These are phyloP conservation scores for Ascochyta koolunga DNA, from an alignment of 2,329 filamentous ascomycete genomes.

Conservation along the genomic window DNA sequence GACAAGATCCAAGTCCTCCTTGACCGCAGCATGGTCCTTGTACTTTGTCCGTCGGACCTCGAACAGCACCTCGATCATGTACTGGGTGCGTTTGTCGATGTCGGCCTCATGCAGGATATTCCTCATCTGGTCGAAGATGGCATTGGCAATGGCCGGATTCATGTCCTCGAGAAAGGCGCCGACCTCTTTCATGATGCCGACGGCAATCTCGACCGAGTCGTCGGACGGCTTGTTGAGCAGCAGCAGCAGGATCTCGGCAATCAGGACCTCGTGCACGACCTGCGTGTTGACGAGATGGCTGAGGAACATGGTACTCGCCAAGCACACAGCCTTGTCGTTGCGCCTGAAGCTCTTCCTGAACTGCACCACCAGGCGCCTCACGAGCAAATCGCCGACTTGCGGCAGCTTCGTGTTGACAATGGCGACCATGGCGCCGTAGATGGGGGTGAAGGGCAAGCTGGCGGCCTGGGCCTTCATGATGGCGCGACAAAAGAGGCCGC, in stretches of 20 bases:
- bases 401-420: slow-evolving; percentile 98
- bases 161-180: slow-evolving; percentile 95
- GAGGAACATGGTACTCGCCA: slow-evolving; percentile 91
- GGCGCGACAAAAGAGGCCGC: slow-evolving; percentile 90
- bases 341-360: slow-evolving; percentile 95
- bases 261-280: slow-evolving; percentile 91
- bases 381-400: slow-evolving; percentile 87
- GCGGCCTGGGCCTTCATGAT: slow-evolving; percentile 99
- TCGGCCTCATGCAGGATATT: slow-evolving; percentile 95
- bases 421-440: slow-evolving; percentile 93
- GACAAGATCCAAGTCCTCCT: slow-evolving; percentile 91
- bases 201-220: slow-evolving; percentile 96
- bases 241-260: slow-evolving; percentile 89
- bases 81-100: slow-evolving; percentile 98
- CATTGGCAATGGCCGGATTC: slow-evolving; percentile 84
- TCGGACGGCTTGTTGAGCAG: slow-evolving; percentile 94
- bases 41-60: slow-evolving; percentile 96
- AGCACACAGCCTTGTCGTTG: slow-evolving; percentile 95
- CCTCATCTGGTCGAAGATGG: slow-evolving; percentile 94
- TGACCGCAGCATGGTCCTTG: slow-evolving; percentile 90
- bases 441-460: slow-evolving; percentile 92
- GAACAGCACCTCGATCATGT: slow-evolving; percentile 98
- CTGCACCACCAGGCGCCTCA: slow-evolving; percentile 84
- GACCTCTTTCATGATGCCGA: slow-evolving; percentile 89
- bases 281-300: slow-evolving; percentile 96